phyloP scores from a whole-genome alignment of 768 basidiomycete genomes.

The Xanthoconium stramineum region DNA sequence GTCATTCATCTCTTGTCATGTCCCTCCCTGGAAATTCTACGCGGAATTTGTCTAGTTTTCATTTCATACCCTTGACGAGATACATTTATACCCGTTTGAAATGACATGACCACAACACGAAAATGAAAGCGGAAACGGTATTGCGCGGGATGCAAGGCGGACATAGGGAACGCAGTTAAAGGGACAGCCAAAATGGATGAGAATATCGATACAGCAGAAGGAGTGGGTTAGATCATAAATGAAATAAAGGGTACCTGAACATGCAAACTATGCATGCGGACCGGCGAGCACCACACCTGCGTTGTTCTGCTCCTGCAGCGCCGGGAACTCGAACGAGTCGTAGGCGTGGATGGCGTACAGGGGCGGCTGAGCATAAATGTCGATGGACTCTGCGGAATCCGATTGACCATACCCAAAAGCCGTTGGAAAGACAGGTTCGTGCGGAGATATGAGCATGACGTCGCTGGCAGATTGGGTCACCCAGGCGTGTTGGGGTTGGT shows the following conservation, averaged over 20 bases:
- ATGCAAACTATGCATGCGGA: conserved; percentile 18
- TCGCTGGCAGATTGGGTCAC: conserved; percentile 6
- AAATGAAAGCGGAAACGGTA: conserved; percentile 9
- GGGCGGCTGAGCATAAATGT: conserved; percentile 13
- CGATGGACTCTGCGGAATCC: conserved; percentile 16
- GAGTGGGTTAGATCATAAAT: conserved; percentile 26
- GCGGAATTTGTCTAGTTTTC: conserved; percentile 5
- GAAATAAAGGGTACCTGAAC: neutral
- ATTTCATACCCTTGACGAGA: conserved; percentile 20
- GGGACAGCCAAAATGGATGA: neutral
- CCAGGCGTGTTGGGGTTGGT: conserved; percentile 15
- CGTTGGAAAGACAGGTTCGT: conserved; percentile 14
- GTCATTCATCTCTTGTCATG: neutral
- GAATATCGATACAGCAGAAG: conserved; percentile 28
- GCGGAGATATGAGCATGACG: conserved; percentile 15
- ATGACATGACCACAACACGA: conserved; percentile 12
- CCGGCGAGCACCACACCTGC: conserved; percentile 12
- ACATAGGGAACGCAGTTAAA: conserved; percentile 6
- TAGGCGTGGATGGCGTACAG: conserved; percentile 19
- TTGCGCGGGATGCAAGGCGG: conserved; percentile 6
- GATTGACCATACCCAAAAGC: conserved; percentile 21
- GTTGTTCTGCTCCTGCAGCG: conserved; percentile 27
- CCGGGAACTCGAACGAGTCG: conserved; percentile 35
- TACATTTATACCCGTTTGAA: conserved; percentile 17
- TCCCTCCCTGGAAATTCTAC: conserved; percentile 1